These are phyloP conservation scores for Emydomyces testavorans DNA, from an alignment of 2,329 filamentous ascomycete species.

Conservation along the genomic window DNA sequence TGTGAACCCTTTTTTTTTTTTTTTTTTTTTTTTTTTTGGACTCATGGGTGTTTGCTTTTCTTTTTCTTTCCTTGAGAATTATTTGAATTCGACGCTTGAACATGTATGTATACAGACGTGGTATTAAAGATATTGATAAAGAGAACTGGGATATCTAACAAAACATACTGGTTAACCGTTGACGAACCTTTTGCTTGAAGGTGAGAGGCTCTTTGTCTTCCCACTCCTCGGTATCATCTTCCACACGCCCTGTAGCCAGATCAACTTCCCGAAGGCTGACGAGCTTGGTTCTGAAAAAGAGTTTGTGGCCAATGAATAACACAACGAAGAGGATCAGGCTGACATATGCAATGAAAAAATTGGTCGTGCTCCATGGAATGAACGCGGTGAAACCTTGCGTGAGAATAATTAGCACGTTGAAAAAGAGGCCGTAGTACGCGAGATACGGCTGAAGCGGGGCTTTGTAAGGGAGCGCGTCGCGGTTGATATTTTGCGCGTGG, in stretches of 20 bases:
- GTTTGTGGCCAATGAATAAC: conserved; percentile 51
- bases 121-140: too few species aligned
- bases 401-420: conserved; percentile 52
- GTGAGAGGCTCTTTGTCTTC: conserved; percentile 21
- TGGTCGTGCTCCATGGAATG: conserved; percentile 48
- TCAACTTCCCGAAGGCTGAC: conserved; percentile 34
- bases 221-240: neutral
- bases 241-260: conserved; percentile 32
- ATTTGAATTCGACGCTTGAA: too few species aligned
- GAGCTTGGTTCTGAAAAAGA: conserved; percentile 28
- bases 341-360: conserved; percentile 55
- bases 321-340: conserved; percentile 53
- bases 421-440: conserved; percentile 54
- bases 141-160: neutral
- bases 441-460: conserved; percentile 54
- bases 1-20: too few species aligned
- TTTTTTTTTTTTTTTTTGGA: too few species aligned
- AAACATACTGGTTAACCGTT: conserved; percentile 12
- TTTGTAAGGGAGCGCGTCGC: conserved; percentile 48
- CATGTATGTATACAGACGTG: too few species aligned
- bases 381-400: conserved; percentile 61
- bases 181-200: conserved; percentile 21
- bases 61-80: too few species aligned
- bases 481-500: conserved; percentile 45
- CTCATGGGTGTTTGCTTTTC: too few species aligned